Conservation (phyloP, 1,284 basidiomycete species). For the Agaricales sp. region DNA sequence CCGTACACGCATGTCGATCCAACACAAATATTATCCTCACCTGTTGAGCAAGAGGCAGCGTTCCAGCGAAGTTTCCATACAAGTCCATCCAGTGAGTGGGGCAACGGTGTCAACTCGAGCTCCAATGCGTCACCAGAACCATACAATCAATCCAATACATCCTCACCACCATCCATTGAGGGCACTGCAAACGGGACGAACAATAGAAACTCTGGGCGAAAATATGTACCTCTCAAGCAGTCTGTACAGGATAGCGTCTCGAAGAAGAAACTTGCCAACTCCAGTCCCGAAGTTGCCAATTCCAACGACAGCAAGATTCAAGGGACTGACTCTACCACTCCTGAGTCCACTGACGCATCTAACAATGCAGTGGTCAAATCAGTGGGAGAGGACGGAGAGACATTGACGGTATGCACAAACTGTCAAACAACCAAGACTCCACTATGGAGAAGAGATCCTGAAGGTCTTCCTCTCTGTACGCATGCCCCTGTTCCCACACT, state of each 20-base stretch:
- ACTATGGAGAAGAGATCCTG: slow-evolving; percentile 90
- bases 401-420: slow-evolving; percentile 84
- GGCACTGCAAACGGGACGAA: slow-evolving; percentile 23
- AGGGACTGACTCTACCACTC: slow-evolving; percentile 17
- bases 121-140: slow-evolving; percentile 72
- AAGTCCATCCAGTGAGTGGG: slow-evolving; percentile 74
- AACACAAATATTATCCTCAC: slow-evolving; percentile 59
- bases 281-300: too few relatives aligned
- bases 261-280: slow-evolving; percentile 51
- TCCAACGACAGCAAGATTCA: slow-evolving; percentile 18
- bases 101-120: slow-evolving; percentile 51
- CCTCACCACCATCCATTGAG: slow-evolving; percentile 58
- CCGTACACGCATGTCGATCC: slow-evolving; percentile 85
- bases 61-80: slow-evolving; percentile 48
- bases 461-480: slow-evolving; percentile 88
- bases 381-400: slow-evolving; percentile 55
- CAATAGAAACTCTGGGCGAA: slow-evolving; percentile 27
- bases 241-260: slow-evolving; percentile 39
- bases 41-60: slow-evolving; percentile 31
- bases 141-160: slow-evolving; percentile 52
- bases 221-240: slow-evolving; percentile 52
- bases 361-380: slow-evolving; percentile 26
- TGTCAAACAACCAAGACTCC: slow-evolving; percentile 95
- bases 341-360: slow-evolving; percentile 33
- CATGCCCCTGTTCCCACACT: too few relatives aligned